Evolutionary conservation across 139 green algal genomes (phyloP), one percentile per base, ranked within the genome.

Genomic region (Tetradesmus obliquus): DNA sequence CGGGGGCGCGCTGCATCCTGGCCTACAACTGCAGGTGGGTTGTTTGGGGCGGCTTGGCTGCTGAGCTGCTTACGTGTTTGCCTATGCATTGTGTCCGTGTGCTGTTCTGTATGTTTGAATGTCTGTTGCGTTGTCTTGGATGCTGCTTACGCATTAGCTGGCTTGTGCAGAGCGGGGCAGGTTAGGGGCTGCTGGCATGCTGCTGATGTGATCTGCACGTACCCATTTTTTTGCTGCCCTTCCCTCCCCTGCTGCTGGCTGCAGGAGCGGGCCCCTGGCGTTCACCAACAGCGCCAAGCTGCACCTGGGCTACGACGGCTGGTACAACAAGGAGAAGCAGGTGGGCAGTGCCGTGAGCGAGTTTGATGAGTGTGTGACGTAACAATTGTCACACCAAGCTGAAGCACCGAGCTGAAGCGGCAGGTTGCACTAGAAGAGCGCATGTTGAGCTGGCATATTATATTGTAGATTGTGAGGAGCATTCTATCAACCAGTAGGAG

Each of bases 291-390:
- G 60, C 13, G 93, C 97, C 22, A 62, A 94, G 45, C 22, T 97
- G 84, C 95, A 98, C 80, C n/a, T 98, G 55, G 96, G 97, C 12
- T 96, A 96, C 79, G 97, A 99, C 88, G 94, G 94, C 86, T 99
- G 97, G 97, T 96, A 93, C 91, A 94, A 98, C 83, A 85, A 98
- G 90, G 91, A 96, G 55, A 95, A 94, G 82, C 72, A 95, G 90
- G 94, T 97, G 79, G 86, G 51, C 20, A 60, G 82, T 9, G 24
- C n/a, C 10, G 60, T 10, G 60, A 20, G 32, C 32, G 32, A 45
- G 32, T 45, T 45, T 45, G 32, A 45, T 45, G 32, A 45, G 32
- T 45, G 32, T 45, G 32, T 45, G 32, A 45, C 32, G 32, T 45
- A 45, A 45, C 32, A 45, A 45, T 45, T 45, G 32, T 45, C 32